These are phyloP conservation scores for Yamadazyma nakazawae DNA, from an alignment of 805 yeast genomes.

Conservation along the genomic window DNA sequence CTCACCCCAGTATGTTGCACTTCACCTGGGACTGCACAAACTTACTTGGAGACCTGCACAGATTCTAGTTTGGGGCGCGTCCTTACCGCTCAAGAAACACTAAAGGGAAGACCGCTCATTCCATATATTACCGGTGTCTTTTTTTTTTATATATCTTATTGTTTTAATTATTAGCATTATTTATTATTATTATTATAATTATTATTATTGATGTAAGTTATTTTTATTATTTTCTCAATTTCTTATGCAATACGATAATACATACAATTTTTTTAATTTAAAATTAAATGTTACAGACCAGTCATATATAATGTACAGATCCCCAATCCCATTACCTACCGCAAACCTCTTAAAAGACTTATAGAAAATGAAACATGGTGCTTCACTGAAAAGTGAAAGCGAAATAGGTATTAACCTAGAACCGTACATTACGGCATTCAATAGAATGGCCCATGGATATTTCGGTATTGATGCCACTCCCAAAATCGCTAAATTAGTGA, in stretches of 20 bases:
- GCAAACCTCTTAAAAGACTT: not conserved
- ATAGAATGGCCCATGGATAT: not conserved
- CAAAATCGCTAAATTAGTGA: conserved; percentile 7
- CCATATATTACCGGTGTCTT: not conserved
- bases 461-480: not conserved
- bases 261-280: not conserved
- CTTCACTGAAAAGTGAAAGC: not conserved
- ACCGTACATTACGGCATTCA: conserved; percentile 1
- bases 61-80: no score
- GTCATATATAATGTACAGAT: not conserved
- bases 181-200: not conserved
- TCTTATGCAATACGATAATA: no score
- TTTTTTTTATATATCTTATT: not conserved
- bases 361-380: not conserved
- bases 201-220: not conserved
- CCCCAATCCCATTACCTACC: not conserved
- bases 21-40: not conserved
- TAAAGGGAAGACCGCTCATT: not conserved
- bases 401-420: not conserved
- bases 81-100: not conserved
- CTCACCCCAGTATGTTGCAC: no score
- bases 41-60: no score
- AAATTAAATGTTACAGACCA: not conserved
- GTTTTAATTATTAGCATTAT: not conserved
- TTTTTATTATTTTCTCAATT: no score